phyloP scores from a whole-genome alignment of 1,139 yeast species.

The Kodamaea derodonti region DNA sequence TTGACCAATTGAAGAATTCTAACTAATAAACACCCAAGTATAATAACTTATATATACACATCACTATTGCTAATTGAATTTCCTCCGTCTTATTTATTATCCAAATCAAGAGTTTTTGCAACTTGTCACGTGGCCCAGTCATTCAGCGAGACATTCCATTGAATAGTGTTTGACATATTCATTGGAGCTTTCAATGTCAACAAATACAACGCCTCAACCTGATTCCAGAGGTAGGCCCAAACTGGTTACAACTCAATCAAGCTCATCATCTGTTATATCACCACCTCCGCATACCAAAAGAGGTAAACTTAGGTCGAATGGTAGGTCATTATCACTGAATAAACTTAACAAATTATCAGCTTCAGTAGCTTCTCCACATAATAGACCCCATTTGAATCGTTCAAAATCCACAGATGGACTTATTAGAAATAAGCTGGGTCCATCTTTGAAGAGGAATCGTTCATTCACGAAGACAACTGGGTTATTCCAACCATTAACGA shows the following conservation, averaged over 20 bases:
- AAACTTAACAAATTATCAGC: conserved; percentile 21
- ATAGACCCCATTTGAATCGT: conserved; percentile 34
- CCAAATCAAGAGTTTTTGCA: no score
- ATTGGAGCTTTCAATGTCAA: no score
- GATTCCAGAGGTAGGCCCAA: conserved; percentile 8
- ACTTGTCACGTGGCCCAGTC: not conserved
- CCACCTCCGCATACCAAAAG: conserved; percentile 2
- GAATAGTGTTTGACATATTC: no score
- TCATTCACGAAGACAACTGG: conserved; percentile 36
- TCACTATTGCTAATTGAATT: no score
- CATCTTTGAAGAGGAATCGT: conserved; percentile 31
- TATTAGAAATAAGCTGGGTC: conserved; percentile 18
- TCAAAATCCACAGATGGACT: conserved; percentile 46
- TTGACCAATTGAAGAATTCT: no score
- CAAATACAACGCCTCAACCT: conserved; percentile 3
- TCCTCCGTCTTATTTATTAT: no score
- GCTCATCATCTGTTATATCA: conserved; percentile 1
- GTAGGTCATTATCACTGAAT: conserved; percentile 35
- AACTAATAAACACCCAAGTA: no score
- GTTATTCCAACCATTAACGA: conserved; percentile 36
- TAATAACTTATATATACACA: no score
- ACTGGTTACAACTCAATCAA: conserved; percentile 3
- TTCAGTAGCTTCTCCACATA: conserved; percentile 9
- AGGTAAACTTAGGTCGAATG: conserved; percentile 18
- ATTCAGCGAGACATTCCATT: no score